Evolutionary conservation across 176 grass and related monocot genomes (phyloP), one percentile per base, ranked within the genome.

Genomic region (Zizania latifolia): DNA sequence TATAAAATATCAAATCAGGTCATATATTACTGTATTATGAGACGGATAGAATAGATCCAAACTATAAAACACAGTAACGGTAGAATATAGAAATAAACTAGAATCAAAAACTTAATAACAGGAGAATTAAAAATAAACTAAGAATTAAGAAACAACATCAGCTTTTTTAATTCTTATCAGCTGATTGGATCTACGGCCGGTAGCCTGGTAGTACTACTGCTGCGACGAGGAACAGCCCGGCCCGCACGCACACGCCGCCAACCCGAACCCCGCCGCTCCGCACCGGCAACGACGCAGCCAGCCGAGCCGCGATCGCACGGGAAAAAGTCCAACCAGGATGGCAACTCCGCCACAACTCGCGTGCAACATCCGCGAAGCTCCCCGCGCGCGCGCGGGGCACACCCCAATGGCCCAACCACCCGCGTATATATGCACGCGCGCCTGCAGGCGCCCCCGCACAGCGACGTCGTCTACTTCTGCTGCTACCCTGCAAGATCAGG

Each of bases 331-430:
- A 64, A 72, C n/a, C n/a, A n/a, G n/a, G n/a, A n/a, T n/a, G n/a
- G 43, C 85, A 80, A 41, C 71, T 10, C 43, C 68, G 5, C 39
- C 79, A 72, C 65, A 54, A 15, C 38, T 38, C 72, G 58, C 39
- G 0, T 24, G 74, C 80, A 83, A 23, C 80, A 78, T 78, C 80
- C 80, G 41, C 67, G 85, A 87, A 87, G 7, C 61, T 74, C 21
- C 74, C 79, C 21, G n/a, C n/a, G n/a, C n/a, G n/a, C n/a, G n/a
- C n/a, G 0, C 9, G 15, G 17, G 3, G 0, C 5, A 21, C 22
- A 22, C 14, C 39, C n/a, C n/a, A n/a, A n/a, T n/a, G n/a, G n/a
- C n/a, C 17, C 68, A 4, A 2, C 36, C 1, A 53, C 63, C 43
- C 58, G 27, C 17, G 16, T 59, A 83, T 23, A 78, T 73, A 83